Evolutionary conservation across 176 grass and related monocot genomes (phyloP).

Genomic region (Secale cereale): DNA sequence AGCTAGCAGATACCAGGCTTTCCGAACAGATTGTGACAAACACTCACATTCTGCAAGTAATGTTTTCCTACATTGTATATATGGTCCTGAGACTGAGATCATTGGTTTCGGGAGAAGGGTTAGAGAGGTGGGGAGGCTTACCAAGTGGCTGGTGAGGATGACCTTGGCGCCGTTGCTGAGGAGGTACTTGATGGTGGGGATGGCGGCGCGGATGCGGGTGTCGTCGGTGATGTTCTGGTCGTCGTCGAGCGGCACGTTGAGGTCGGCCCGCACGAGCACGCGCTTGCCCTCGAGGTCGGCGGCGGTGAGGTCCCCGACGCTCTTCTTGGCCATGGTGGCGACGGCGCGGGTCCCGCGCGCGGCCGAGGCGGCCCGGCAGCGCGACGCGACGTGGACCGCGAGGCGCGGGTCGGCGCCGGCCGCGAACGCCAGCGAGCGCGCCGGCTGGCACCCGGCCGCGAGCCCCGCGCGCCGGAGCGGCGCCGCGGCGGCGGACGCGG

Average conservation of each 20-base stretch:
- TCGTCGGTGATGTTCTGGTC: slow-evolving; percentile 70
- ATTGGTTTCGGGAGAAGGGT: not conserved
- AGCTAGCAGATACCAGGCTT: not conserved
- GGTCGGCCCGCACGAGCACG: slow-evolving; percentile 64
- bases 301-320: slow-evolving; percentile 57
- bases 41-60: not conserved
- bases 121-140: slow-evolving; percentile 8
- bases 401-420: slow-evolving; percentile 34
- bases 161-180: slow-evolving; percentile 57
- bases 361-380: slow-evolving; percentile 32
- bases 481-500: not conserved
- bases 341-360: slow-evolving; percentile 39
- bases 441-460: slow-evolving; percentile 39
- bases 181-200: slow-evolving; percentile 72
- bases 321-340: slow-evolving; percentile 63
- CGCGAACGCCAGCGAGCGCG: slow-evolving; percentile 41
- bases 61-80: slow-evolving; percentile 23
- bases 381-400: slow-evolving; percentile 46
- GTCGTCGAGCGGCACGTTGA: slow-evolving; percentile 75
- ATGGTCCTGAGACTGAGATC: not conserved
- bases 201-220: slow-evolving; percentile 62
- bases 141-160: slow-evolving; percentile 77
- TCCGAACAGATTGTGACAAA: not conserved
- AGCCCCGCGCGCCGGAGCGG: slow-evolving; percentile 30
- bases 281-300: slow-evolving; percentile 66